Evolutionary conservation across 1,139 yeast genomes (phyloP).

Genomic region (Debaryomyces nepalensis): DNA sequence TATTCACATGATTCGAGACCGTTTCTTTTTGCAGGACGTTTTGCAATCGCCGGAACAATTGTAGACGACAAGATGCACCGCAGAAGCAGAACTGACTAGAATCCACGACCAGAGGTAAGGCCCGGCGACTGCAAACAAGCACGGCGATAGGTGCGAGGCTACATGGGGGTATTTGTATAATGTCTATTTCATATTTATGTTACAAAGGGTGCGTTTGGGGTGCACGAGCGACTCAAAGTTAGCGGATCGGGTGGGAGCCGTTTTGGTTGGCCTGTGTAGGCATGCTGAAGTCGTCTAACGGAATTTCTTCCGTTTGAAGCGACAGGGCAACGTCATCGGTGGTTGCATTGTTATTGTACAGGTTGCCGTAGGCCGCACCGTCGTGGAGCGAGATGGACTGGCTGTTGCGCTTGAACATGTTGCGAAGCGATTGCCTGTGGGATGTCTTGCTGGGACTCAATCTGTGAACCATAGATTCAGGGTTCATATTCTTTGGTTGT

Average conservation of each 20-base stretch:
- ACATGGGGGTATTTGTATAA: no score
- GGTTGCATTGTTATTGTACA: constrained; percentile 26
- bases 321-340: constrained; percentile 17
- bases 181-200: no score
- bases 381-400: constrained; percentile 32
- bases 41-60: constrained; percentile 4
- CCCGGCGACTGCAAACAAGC: no score
- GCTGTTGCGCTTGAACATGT: constrained; percentile 34
- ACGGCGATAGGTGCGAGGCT: no score
- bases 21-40: background rate
- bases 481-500: constrained; percentile 12
- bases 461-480: constrained; percentile 18
- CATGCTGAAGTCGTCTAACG: constrained; percentile 49
- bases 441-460: constrained; percentile 9
- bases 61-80: no score
- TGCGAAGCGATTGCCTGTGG: constrained; percentile 31
- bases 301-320: constrained; percentile 53
- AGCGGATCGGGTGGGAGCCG: constrained; percentile 12
- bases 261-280: constrained; percentile 33
- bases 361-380: constrained; percentile 36
- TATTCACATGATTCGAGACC: constrained; percentile 2
- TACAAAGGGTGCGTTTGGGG: no score
- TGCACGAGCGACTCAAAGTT: background rate
- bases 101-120: no score
- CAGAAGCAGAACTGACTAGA: no score